Base-by-base conservation (phyloP, 352 stramenopile species). In the Pseudoperonospora humuli region DNA sequence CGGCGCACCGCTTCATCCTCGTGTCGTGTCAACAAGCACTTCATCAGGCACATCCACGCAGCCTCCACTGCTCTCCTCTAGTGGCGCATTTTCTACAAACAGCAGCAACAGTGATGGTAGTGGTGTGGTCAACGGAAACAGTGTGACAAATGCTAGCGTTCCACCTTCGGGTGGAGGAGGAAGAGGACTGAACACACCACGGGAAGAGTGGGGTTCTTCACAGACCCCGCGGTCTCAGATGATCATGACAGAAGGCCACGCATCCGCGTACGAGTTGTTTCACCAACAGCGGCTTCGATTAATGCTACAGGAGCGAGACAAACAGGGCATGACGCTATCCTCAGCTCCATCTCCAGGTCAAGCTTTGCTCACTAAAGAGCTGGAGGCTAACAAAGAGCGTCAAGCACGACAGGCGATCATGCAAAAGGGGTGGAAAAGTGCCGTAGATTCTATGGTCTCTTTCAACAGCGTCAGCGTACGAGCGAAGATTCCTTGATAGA, bases 381-480 rank as follows among this genome's bases (percentile, higher is more conserved):
- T 93, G 18, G 78, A 87, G 41, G 81, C 78, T 6, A 93, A 93
- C 60, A 93, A 90, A 36, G 81, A 93, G 45, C 75, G 79, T 6
- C 79, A 92, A 62, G 86, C 86, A 17, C 74, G 78, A 17, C 81
- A 93, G 60, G 78, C 81, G 21, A 90, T 93, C 45, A 88, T 93
- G 76, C 78, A 93, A 17, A 86, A 90, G 56, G 81, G 81, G 6
- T 93, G 81, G 81, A 93, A 87, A 54, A 85, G 75, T 39, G 81
- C 81, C 5, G 78, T 88, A 23, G 76, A 89, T 21, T 79, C 77
- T 14, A 91, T 88, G 74, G 79, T 87, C 45, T 66, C 63, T 11
- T 70, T 83, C 46, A 85, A 73, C 44, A 81, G 64, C 24, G 75
- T 87, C 37, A 63, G 49, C 42, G 54, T 63, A 63, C 42, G 54